Conservation (phyloP, 352 stramenopile genomes). For the Blastocystis sp. region DNA sequence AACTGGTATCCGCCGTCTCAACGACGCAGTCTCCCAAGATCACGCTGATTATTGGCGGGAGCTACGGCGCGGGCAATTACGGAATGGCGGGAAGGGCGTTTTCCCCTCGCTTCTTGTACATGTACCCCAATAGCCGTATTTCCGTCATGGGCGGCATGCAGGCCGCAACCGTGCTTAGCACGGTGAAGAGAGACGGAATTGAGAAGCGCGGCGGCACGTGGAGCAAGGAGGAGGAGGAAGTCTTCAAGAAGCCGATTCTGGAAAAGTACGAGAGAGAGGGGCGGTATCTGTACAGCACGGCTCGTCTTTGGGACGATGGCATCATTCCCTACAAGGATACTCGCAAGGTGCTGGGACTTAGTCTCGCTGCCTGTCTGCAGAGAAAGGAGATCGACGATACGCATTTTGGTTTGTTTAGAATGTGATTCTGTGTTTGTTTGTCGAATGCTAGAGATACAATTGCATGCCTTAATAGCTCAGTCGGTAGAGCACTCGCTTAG, state of each 20-base stretch:
- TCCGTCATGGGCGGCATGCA: slow-evolving; percentile 95
- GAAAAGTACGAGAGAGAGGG: slow-evolving; percentile 91
- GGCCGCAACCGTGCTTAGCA: slow-evolving; percentile 89
- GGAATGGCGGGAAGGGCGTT: slow-evolving; percentile 95
- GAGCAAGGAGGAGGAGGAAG: slow-evolving; percentile 80
- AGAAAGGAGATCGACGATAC: slow-evolving; percentile 17
- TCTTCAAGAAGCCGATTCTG: slow-evolving; percentile 89
- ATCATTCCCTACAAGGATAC: slow-evolving; percentile 93
- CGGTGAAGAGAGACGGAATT: slow-evolving; percentile 84
- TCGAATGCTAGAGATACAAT: too few species aligned
- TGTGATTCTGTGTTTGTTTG: neutral
- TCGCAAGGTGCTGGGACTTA: slow-evolving; percentile 79
- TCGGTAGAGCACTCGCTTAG: too few species aligned
- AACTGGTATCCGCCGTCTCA: slow-evolving; percentile 57
- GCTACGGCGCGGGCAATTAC: slow-evolving; percentile 92
- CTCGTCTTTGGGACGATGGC: slow-evolving; percentile 93
- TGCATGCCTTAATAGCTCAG: too few species aligned
- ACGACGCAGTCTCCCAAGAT: slow-evolving; percentile 82
- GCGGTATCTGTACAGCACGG: slow-evolving; percentile 88
- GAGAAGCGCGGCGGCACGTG: slow-evolving; percentile 76
- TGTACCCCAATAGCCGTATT: slow-evolving; percentile 93
- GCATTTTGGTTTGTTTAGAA: slow-evolving; percentile 37
- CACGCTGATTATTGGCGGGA: slow-evolving; percentile 91
- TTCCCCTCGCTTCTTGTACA: slow-evolving; percentile 91
- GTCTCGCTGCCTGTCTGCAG: slow-evolving; percentile 63